Evolutionary conservation across 2,329 filamentous ascomycete species (phyloP).

Genomic region (Penicillium glabrum): DNA sequence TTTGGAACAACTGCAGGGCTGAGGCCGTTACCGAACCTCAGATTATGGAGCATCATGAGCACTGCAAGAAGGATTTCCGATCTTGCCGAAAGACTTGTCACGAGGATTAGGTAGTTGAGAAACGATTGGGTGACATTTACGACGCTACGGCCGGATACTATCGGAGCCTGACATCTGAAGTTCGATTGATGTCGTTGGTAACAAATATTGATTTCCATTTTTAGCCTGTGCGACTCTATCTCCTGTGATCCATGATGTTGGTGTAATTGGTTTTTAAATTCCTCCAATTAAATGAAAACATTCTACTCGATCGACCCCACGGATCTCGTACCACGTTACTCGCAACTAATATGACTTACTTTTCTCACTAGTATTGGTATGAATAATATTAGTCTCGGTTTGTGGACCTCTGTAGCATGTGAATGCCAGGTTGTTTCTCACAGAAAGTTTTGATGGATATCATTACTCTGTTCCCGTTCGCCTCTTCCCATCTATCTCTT

Average conservation of each 20-base stretch:
- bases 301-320: background rate
- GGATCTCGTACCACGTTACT: background rate
- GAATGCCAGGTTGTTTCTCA: too few species aligned
- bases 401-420: too few species aligned
- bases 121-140: background rate
- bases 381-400: too few species aligned
- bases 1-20: background rate
- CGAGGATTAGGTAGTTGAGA: background rate
- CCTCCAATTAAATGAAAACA: background rate
- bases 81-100: background rate
- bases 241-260: background rate
- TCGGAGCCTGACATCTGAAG: background rate
- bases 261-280: background rate
- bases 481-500: too few species aligned
- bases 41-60: background rate
- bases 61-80: background rate
- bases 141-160: too few species aligned
- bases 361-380: too few species aligned
- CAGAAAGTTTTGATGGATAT: too few species aligned
- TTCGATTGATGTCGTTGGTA: background rate
- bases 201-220: background rate
- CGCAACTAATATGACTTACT: too few species aligned
- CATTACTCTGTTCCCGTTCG: too few species aligned
- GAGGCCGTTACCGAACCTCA: background rate
- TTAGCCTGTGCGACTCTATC: background rate